phyloP scores from a whole-genome alignment of 257 asterid species.

The Lithospermum erythrorhizon region DNA sequence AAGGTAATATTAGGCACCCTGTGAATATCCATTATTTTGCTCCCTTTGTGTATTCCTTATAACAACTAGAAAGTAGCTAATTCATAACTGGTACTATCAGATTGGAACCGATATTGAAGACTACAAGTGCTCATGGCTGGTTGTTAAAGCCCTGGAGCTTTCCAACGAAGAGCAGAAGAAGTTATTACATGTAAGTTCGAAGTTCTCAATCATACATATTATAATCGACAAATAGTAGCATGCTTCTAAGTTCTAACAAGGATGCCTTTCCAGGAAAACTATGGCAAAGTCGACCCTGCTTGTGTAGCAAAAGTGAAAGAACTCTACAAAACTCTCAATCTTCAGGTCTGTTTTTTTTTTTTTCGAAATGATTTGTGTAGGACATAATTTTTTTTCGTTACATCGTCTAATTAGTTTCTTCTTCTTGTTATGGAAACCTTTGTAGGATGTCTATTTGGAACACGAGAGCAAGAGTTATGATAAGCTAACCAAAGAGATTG shows the following conservation, averaged over 20 bases:
- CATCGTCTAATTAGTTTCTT: neutral
- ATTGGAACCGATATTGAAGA: constrained; percentile 39
- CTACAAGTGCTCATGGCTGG: constrained; percentile 38
- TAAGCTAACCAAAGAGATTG: constrained; percentile 19
- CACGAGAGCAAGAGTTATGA: constrained; percentile 26
- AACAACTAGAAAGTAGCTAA: constrained; percentile 2
- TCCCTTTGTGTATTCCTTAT: neutral
- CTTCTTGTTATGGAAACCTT: neutral
- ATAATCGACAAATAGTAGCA: neutral
- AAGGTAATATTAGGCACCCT: constrained; percentile 17
- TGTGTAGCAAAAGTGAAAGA: constrained; percentile 26
- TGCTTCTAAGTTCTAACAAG: neutral
- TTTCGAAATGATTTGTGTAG: neutral
- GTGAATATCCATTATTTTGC: neutral
- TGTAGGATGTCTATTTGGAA: constrained; percentile 23
- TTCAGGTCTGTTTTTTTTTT: constrained; percentile 16
- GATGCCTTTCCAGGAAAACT: constrained; percentile 25
- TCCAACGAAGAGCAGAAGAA: constrained; percentile 23
- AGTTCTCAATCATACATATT: neutral
- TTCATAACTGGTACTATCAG: constrained; percentile 13
- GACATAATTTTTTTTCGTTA: neutral
- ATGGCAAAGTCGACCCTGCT: constrained; percentile 29
- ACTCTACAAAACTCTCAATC: constrained; percentile 26
- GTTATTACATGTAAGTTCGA: constrained; percentile 18
- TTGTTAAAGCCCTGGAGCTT: constrained; percentile 26